Conservation (phyloP, 257 asterid species). For the Petrea volubilis region DNA sequence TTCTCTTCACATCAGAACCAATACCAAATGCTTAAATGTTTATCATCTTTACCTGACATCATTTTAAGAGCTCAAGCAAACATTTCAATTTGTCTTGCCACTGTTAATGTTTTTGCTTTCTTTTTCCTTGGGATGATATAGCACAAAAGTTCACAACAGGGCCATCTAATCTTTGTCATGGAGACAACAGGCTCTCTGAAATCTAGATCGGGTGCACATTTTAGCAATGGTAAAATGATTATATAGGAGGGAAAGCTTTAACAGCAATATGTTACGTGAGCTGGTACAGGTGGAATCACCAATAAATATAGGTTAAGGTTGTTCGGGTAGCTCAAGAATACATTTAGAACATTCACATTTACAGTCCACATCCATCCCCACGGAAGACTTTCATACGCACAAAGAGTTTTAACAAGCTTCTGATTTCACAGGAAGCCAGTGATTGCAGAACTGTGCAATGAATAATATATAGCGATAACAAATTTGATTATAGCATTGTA, state of each 20-base stretch:
- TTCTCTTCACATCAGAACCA: not conserved
- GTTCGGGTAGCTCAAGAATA: not conserved
- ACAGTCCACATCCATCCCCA: not conserved
- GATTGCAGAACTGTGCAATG: not conserved
- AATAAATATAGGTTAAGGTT: not conserved
- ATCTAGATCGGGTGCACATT: not conserved
- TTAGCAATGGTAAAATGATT: not conserved
- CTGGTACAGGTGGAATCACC: not conserved
- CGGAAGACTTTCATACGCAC: not conserved
- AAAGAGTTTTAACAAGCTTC: not conserved
- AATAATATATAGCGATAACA: not conserved
- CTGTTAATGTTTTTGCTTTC: not conserved
- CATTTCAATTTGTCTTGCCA: constrained; percentile 15
- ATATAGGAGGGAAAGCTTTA: not conserved
- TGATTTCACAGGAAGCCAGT: not conserved
- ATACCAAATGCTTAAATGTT: not conserved
- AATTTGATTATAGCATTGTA: not conserved
- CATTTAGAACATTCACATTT: not conserved
- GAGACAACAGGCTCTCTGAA: not conserved
- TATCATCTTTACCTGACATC: not conserved
- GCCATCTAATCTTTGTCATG: not conserved
- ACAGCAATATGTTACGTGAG: not conserved
- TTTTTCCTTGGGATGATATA: constrained; percentile 2
- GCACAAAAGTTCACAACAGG: not conserved
- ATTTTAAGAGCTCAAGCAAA: constrained; percentile 17